Evolutionary conservation across 208 protist genomes (phyloP), one percentile per base, ranked within the genome.

Genomic region (Tetramitus jugosus): DNA sequence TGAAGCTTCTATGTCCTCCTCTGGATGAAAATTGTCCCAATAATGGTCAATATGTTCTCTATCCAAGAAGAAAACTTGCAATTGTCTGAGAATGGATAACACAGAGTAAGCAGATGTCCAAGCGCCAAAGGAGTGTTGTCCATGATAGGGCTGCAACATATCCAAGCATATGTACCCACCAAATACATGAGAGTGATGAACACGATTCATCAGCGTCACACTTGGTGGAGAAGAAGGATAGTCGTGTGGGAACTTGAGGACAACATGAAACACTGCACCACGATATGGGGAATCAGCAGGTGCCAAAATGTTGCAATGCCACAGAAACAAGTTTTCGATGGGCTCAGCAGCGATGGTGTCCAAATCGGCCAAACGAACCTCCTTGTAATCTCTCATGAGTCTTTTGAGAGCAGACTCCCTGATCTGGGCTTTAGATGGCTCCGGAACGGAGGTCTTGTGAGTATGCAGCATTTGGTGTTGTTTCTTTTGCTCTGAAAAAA

Each of bases 21-120:
- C 20, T 26, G 43, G 53, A 7, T 81, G 62, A 10, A 80, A 39
- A 13, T 67, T 31, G 3, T 81, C 40, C 13, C 43, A 10, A n/a
- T 69, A 13, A n/a, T 45, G 35, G 6, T 69, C 62, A 14, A 31
- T 35, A 2, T 46, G 4, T 2, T 39, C 29, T 79, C 20, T 56
- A 2, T 10, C 52, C 13, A 79, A 80, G 7, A 81, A 74, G 75
- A 74, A 75, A 1, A 40, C 6, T 78, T 86, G 83, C 1, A 86
- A 62, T 61, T 86, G 83, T 20, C 85, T 33, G 20, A 86, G 45
- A 20, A 86, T 84, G 0, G 82, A 83, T 23, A 74, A 40, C 0
- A 81, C 65, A 37, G 76, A 82, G 31, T 81, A 86, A 0, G 77
- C 77, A 1, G 78, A 77, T 2, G 43, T 79, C 83, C 83, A 86